These are phyloP conservation scores for Filobasidium uniguttulatum DNA, from an alignment of 1,284 basidiomycete species.

Conservation along the genomic window DNA sequence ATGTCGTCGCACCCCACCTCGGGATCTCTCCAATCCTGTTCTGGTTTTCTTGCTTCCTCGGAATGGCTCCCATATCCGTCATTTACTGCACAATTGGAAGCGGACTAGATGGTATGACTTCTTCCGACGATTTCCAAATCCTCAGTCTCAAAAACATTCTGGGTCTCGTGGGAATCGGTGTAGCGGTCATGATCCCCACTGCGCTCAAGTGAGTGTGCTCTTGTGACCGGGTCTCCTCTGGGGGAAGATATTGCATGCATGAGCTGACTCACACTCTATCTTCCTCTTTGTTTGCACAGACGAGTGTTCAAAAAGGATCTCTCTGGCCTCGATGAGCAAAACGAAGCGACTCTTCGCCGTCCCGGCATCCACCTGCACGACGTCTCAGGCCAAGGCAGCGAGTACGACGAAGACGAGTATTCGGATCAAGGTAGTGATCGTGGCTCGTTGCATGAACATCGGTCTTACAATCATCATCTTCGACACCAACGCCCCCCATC, in stretches of 20 bases:
- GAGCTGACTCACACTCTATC: neutral
- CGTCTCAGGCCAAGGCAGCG: neutral
- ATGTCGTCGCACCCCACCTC: slow-evolving; percentile 83
- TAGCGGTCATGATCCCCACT: slow-evolving; percentile 84
- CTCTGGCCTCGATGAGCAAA: slow-evolving; percentile 27
- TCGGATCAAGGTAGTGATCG: neutral
- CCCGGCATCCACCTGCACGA: slow-evolving; percentile 9
- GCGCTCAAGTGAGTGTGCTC: slow-evolving; percentile 58
- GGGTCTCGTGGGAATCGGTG: slow-evolving; percentile 62
- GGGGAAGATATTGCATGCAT: neutral
- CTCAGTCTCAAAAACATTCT: slow-evolving; percentile 78
- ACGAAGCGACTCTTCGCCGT: slow-evolving; percentile 21
- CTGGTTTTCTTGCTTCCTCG: slow-evolving; percentile 80
- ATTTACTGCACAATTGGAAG: slow-evolving; percentile 94
- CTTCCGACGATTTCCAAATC: slow-evolving; percentile 77
- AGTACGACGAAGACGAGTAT: slow-evolving; percentile 9
- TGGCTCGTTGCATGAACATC: neutral
- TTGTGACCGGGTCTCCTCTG: neutral
- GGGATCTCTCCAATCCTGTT: slow-evolving; percentile 74
- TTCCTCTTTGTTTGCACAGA: neutral
- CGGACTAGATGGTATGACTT: slow-evolving; percentile 87
- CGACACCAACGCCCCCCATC: neutral
- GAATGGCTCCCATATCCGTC: slow-evolving; percentile 78
- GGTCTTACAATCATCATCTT: neutral
- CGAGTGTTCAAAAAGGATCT: slow-evolving; percentile 34